Evolutionary conservation across 331 rosid species (phyloP), one percentile per base, ranked within the genome.

Genomic region (Acacia pycnantha): DNA sequence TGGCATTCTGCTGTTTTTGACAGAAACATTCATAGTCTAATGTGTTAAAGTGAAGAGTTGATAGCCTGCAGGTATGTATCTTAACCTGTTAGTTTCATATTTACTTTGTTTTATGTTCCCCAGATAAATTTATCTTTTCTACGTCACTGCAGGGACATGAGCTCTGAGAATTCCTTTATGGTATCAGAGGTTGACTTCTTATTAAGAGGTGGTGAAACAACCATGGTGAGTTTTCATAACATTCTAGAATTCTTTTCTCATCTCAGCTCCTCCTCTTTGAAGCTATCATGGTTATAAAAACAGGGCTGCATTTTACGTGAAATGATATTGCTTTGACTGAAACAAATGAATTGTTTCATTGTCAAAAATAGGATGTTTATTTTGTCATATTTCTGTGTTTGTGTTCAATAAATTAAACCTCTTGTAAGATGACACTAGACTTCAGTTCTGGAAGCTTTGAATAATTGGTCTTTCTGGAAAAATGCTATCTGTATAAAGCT

Each of bases 121-220:
- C 12, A 66, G 68, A 47, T 77, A 21, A 80, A 54, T 24, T 61
- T 62, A 64, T 85, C 65, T 64, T 69, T 76, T 72, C 77, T 83
- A 51, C 79, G 43, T 79, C 59, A n/a, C 88, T 87, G 65, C 91
- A 91, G 90, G 92, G 84, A 88, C 81, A 77, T 79, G 85, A 84
- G 80, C 82, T 77, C 76, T 29, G 87, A 87, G 74, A 82, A 76
- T 74, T 80, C 90, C 68, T 85, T 88, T 90, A 76, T 84, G 58
- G 88, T 77, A 67, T 92, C 97, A 8, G 96, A 92, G 86, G 92
- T 87, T 83, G 93, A 91, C 81, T 84, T 92, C 85, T 89, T 87
- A 72, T 77, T 96, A 59, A 88, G 82, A 83, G 99, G 92, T 81
- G 93, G 90, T 77, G 94, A 92, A 89, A 87, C 87, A 78, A 85